Evolutionary conservation across 176 grass and related monocot genomes (phyloP).

Genomic region (Olyra latifolia): DNA sequence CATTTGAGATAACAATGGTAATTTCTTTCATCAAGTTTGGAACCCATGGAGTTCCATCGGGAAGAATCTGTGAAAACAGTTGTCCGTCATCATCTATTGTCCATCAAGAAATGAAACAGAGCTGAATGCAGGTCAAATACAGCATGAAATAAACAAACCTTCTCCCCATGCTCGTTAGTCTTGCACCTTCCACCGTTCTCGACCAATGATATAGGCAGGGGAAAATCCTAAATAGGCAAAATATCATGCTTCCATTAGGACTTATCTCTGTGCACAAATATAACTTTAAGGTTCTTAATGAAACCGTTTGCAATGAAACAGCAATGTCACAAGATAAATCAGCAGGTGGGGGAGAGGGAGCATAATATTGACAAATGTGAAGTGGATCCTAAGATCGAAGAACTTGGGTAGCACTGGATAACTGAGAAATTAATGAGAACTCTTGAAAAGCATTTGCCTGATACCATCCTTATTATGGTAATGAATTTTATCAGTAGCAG

Average conservation of each 20-base stretch:
- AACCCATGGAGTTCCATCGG: constrained; percentile 82
- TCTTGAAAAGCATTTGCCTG: not conserved
- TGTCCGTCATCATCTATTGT: constrained; percentile 15
- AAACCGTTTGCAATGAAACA: not conserved
- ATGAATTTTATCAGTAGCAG: not conserved
- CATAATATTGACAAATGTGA: not conserved
- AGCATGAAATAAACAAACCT: constrained; percentile 58
- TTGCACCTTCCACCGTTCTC: constrained; percentile 98
- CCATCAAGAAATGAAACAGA: not conserved
- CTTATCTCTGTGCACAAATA: not conserved
- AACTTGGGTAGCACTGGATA: not conserved
- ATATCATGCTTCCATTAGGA: constrained; percentile 1
- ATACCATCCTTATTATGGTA: not conserved
- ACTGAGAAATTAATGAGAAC: not conserved
- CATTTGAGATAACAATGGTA: constrained; percentile 73
- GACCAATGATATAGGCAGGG: constrained; percentile 71
- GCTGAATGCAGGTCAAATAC: constrained; percentile 12
- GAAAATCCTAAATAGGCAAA: constrained; percentile 56
- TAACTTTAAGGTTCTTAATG: not conserved
- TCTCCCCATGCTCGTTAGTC: constrained; percentile 76
- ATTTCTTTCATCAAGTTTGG: constrained; percentile 89
- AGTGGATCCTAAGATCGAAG: not conserved
- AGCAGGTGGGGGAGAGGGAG: not conserved
- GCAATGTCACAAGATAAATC: not conserved
- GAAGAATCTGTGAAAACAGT: constrained; percentile 67